Base-by-base conservation (phyloP, 768 basidiomycete genomes). In the Floccularia luteovirens region DNA sequence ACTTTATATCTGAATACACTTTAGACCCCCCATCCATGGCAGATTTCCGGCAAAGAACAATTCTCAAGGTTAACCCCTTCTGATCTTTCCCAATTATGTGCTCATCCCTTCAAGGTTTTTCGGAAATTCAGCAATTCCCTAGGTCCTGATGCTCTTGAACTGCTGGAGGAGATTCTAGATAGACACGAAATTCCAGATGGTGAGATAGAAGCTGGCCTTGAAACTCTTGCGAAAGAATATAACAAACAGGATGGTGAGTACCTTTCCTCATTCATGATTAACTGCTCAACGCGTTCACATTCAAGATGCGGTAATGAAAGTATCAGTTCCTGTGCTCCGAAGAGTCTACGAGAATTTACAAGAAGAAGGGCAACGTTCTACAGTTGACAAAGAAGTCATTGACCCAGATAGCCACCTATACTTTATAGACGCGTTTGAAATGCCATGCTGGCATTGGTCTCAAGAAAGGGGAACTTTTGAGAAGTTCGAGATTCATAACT, bases 401-500 rank as follows among this genome's bases (percentile, higher is more conserved):
- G 89, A 92, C 48, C 81, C 86, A 4, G 82, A 90, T 23, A 79
- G 72, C 30, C 87, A 96, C 55, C 61, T 98, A 21, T 77, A 79
- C 51, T 67, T 97, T 47, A 67, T 98, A 22, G 79, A 94, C 56
- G 83, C 94, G 7, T 94, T 91, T 51, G 91, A 94, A 38, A 97
- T 98, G 92, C 96, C 96, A 1, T 63, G 80, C 10, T 92, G 92
- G 82, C 75, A 83, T 51, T 99, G 90, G 80, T 90, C 92, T 12
- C 64, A 71, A 22, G 88, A 93, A 52, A 67, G 86, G 43, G 84
- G 84, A 33, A 82, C 86, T 1, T 98, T 97, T 52, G 90, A 90
- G 43, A 86, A 78, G 93, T 94, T 54, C 32, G 74, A 38, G 36
- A 14, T 8, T 14, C 30, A 31, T 22, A 31, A 21, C 16, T 39